Conservation (phyloP, 768 basidiomycete species). For the Collybia nuda region DNA sequence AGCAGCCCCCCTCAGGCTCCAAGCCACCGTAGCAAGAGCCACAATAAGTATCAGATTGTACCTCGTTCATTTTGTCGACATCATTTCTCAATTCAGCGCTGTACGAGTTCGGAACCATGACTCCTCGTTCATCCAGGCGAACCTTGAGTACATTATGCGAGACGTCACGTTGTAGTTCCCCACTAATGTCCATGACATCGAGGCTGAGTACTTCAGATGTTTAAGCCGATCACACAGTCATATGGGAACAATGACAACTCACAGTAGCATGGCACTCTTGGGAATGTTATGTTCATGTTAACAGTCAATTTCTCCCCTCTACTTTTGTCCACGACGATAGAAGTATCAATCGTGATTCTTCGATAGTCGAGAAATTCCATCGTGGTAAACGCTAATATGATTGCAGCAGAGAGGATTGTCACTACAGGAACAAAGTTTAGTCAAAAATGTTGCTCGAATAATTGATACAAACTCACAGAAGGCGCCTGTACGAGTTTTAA, state of each 20-base stretch:
- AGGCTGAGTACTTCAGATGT: slow-evolving; percentile 76
- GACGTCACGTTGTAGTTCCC: slow-evolving; percentile 89
- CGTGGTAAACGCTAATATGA: slow-evolving; percentile 88
- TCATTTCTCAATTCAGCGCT: slow-evolving; percentile 80
- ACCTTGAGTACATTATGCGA: slow-evolving; percentile 88
- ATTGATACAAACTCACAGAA: slow-evolving; percentile 55
- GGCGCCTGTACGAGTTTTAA: slow-evolving; percentile 94
- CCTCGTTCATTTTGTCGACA: slow-evolving; percentile 72
- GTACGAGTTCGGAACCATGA: slow-evolving; percentile 52
- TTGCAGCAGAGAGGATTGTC: slow-evolving; percentile 86
- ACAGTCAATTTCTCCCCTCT: slow-evolving; percentile 94
- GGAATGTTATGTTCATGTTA: slow-evolving; percentile 91
- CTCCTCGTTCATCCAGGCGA: slow-evolving; percentile 63
- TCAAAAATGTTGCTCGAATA: background rate
- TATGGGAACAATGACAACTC: slow-evolving; percentile 32
- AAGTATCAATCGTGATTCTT: slow-evolving; percentile 81
- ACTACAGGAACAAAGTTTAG: slow-evolving; percentile 45
- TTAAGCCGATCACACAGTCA: background rate
- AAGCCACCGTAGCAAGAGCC: slow-evolving; percentile 95
- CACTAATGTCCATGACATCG: slow-evolving; percentile 98
- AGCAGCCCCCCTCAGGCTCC: slow-evolving; percentile 78
- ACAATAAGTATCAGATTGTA: slow-evolving; percentile 69
- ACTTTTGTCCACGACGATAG: slow-evolving; percentile 91
- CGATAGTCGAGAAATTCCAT: slow-evolving; percentile 98
- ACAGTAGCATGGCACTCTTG: slow-evolving; percentile 97